Evolutionary conservation across 2,329 filamentous ascomycete genomes (phyloP), one percentile per base, ranked within the genome.

Genomic region (Colletotrichum lentis): DNA sequence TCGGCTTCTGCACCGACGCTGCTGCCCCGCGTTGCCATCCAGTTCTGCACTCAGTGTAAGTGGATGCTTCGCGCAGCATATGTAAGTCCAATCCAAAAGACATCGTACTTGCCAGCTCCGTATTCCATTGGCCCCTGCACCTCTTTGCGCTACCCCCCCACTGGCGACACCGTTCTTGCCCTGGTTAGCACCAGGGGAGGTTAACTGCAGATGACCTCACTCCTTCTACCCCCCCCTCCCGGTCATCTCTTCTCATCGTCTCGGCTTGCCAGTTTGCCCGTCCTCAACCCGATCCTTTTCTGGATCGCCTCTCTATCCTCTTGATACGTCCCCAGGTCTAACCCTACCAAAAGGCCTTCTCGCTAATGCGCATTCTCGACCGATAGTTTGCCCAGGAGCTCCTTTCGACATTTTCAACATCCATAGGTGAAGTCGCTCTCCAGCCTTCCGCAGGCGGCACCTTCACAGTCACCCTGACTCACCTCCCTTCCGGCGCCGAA

Each of bases 31-130:
- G 85, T 97, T 61, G 90, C 90, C n/a, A 97, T 97, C 75, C 88
- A 91, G 72, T 97, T 92, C 81, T 97, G 94, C 81, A 97, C 93
- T 0, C 93, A 97, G 80, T 97, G 94, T 80, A 92, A 92, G 81
- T 97, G 94, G 93, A 92, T 96, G 87, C 81, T 96, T 12, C 83
- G 93, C 69, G 93, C 93, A 43, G 92, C 93, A 72, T 97, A 96
- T 79, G 93, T 95, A 86, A 73, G 86, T 79, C 52, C 52, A 54
- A n/a, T 16, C 35, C 27, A 41, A 41, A 24, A 18, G 27, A 35
- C 31, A 35, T 35, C 7, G 27, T 12, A n/a, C 37, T 22, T 43
- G 3, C n/a, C 22, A 16, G 18, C 14, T 39, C 50, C 57, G 41
- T 49, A 60, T 47, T 47, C 50, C 24, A 20, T 37, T 11, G 55